Base-by-base conservation (phyloP, 805 yeast genomes). In the Ogataea allantospora region DNA sequence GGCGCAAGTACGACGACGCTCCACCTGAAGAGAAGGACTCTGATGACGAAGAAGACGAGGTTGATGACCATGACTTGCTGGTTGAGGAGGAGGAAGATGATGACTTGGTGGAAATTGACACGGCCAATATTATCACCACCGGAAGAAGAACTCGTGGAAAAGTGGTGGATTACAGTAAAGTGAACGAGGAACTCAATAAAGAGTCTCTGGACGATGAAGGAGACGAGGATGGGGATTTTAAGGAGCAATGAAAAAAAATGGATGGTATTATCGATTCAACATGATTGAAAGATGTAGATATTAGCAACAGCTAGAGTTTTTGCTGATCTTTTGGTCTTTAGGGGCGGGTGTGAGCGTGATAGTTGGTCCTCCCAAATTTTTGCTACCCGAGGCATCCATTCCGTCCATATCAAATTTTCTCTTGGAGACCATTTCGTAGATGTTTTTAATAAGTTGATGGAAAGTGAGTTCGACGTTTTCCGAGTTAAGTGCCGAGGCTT, bases 381-480 rank as follows among this genome's bases (percentile, higher is more conserved):
- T 79, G 48, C 46, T 46, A 27, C 44, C 48, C 12, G 38, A 38
- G 6, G 51, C 23, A 35, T 75, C 77, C 49, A 73, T 71, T 53
- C 86, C 95, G 47, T 85, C 84, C 59, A 87, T 76, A 58, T 91
- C 95, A 46, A 88, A 81, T 67, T 88, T 95, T 65, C 88, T 95
- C 62, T 89, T 84, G 45, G 91, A 77, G 54, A 91, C 85, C 95
- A 88, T 83, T 59, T 91, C 95, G 65, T 88, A 89, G 54, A 93
- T 93, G 54, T 91, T 87, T 48, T 89, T 87, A 56, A 93, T 78
- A 50, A 93, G 77, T 63, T 89, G 95, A 62, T 88, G 87, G 76
- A 93, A 93, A 7, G 97, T 89, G 50, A 80, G 73, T 61, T 93
- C 98, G 42, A 93, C 99, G 62, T 93, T 93, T 57, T 91, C 95